Evolutionary conservation across 208 protist species (phyloP).

Genomic region (Herpetomonas muscarum): DNA sequence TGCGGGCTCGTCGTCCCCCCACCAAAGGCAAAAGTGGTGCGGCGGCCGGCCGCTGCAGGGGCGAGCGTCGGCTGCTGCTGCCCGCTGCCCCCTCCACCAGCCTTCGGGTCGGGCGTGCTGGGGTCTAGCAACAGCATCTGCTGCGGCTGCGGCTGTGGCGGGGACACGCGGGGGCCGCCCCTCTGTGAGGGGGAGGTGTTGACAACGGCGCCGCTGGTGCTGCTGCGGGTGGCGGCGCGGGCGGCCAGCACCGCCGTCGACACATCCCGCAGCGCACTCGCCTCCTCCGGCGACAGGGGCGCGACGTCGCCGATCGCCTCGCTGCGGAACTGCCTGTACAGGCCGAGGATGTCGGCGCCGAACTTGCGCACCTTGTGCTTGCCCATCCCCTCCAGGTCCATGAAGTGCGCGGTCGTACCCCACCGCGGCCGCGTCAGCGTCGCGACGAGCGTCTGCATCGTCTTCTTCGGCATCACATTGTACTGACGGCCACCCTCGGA

Average conservation of each 20-base stretch:
- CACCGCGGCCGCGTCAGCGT: constrained; percentile 59
- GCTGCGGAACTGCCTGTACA: constrained; percentile 77
- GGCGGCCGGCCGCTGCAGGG: constrained; percentile 9
- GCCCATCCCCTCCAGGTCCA: constrained; percentile 79
- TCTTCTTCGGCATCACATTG: constrained; percentile 84
- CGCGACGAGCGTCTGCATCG: constrained; percentile 64
- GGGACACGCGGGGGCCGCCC: not conserved
- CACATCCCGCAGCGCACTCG: constrained; percentile 40
- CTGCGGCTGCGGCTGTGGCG: constrained; percentile 5
- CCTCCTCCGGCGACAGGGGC: constrained; percentile 59
- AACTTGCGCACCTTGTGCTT: constrained; percentile 89
- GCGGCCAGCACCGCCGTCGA: constrained; percentile 31
- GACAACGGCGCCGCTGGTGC: not conserved
- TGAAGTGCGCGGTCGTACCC: constrained; percentile 65
- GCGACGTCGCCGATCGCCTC: constrained; percentile 78
- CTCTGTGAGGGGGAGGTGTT: not conserved
- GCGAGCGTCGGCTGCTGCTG: constrained; percentile 6
- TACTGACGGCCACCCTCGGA: constrained; percentile 72
- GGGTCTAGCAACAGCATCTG: constrained; percentile 6
- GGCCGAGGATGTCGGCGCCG: constrained; percentile 63
- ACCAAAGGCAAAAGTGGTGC: constrained; percentile 34
- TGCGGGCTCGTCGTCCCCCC: too few relatives aligned
- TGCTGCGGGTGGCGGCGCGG: constrained; percentile 34
- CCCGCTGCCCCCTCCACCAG: constrained; percentile 1
- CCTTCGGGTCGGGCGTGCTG: constrained; percentile 1